Base-by-base conservation (phyloP, 306 rosid genomes). In the Lathyrus oleraceus region DNA sequence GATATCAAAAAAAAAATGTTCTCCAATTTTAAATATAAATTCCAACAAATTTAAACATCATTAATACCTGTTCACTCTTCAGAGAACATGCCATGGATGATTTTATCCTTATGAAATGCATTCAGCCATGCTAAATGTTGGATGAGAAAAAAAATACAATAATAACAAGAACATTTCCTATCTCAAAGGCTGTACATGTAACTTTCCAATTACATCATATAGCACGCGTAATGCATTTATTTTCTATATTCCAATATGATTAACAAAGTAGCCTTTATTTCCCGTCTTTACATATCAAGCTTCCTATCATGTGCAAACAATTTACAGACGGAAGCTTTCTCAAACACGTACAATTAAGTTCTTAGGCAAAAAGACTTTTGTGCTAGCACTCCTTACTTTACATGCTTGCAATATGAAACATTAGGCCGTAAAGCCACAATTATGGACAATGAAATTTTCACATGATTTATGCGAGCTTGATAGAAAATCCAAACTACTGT, bases 281-380 rank as follows among this genome's bases (percentile, higher is more conserved):
- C 23, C 2, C 36, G 8, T 70, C 48, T 30, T 61, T 53, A 13
- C 54, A 53, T 62, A 43, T 69, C 72, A 70, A 44, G 52, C 48
- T 3, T 64, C 67, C 53, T 25, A 53, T 21, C 76, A n/a, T 27
- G 36, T 25, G 45, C 62, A 30, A 56, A 71, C 59, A 76, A 69
- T 51, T 69, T 40, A 68, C 10, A 16, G 39, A 45, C 30, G 48
- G 20, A 42, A 71, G 38, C 62, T 47, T 59, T 39, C 69, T 23
- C 10, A 58, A 27, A 28, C 27, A 17, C 36, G 4, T 65, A 28
- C 21, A 19, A 14, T 44, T 38, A 71, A 78, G 58, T 65, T 64
- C 40, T 38, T 58, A 14, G 13, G 9, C 48, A 23, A 30, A 42
- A 73, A 61, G 56, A 11, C 36, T 30, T 20, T 67, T 67, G 63